Evolutionary conservation across 495 filamentous ascomycete genomes (phyloP).

Genomic region (Penicillium cosmopolitanum): DNA sequence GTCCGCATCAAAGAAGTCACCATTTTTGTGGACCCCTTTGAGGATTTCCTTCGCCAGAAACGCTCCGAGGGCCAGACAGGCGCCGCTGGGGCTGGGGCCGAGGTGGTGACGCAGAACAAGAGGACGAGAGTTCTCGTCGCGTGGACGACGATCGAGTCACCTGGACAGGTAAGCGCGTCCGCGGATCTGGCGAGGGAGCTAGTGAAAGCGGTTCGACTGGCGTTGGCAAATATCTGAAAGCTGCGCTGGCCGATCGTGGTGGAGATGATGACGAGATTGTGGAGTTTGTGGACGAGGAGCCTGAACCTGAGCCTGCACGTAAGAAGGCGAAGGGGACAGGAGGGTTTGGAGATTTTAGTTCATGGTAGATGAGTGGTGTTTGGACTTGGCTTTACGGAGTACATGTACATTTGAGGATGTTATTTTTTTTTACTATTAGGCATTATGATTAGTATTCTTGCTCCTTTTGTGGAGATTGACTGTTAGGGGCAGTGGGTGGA

Average conservation of each 20-base stretch:
- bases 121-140: constrained; percentile 51
- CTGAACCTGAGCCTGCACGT: constrained; percentile 66
- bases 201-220: constrained; percentile 44
- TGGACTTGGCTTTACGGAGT: neutral
- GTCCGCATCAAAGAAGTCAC: constrained; percentile 80
- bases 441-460: no score
- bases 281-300: constrained; percentile 60
- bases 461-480: neutral
- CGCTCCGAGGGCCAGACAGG: constrained; percentile 54
- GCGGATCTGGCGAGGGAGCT: constrained; percentile 56
- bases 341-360: constrained; percentile 89
- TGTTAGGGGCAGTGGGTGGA: neutral
- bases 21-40: constrained; percentile 93
- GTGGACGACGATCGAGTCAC: constrained; percentile 89
- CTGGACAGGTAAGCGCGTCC: constrained; percentile 86
- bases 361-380: constrained; percentile 28
- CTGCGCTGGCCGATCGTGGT: constrained; percentile 46
- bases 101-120: constrained; percentile 35
- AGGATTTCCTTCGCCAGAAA: constrained; percentile 72
- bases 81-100: constrained; percentile 20
- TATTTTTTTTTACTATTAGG: neutral
- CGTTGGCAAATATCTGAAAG: constrained; percentile 84
- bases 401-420: neutral
- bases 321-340: constrained; percentile 78
- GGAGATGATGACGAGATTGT: constrained; percentile 60